Conservation (phyloP, 2,329 filamentous ascomycete genomes). For the Pleomassaria siparia region DNA sequence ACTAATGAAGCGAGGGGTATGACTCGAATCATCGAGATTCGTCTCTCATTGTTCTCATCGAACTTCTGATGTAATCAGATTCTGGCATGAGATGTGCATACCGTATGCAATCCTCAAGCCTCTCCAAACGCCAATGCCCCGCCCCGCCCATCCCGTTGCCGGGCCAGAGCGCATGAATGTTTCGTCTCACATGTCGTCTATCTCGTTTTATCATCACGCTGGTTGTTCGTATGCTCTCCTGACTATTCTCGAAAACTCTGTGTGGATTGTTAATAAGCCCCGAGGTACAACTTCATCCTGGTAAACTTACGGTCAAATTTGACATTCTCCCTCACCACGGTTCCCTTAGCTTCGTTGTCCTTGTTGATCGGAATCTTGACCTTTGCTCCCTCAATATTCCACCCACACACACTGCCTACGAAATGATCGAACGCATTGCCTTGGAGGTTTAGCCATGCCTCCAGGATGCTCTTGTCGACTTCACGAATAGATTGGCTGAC, state of each 20-base stretch:
- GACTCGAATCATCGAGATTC: neutral
- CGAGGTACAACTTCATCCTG: neutral
- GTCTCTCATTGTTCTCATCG: neutral
- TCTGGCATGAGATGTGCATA: constrained; percentile 1
- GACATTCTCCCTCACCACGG: constrained; percentile 93
- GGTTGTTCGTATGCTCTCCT: constrained; percentile 42
- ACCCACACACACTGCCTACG: constrained; percentile 66
- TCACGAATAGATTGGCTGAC: constrained; percentile 84
- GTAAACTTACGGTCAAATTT: constrained; percentile 69
- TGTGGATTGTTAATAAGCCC: constrained; percentile 13
- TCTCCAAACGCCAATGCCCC: constrained; percentile 6
- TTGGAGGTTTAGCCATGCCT: constrained; percentile 52
- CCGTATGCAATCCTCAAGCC: constrained; percentile 4
- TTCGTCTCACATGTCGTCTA: constrained; percentile 4
- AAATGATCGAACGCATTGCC: constrained; percentile 54
- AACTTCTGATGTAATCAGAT: neutral
- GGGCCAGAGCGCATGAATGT: constrained; percentile 1
- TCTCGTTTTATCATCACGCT: constrained; percentile 31
- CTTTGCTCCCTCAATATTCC: constrained; percentile 68
- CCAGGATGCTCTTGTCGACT: constrained; percentile 55
- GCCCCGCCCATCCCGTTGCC: constrained; percentile 2
- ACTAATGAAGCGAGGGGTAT: neutral
- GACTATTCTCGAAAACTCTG: constrained; percentile 41
- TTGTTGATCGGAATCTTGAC: constrained; percentile 87
- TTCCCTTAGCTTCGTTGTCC: constrained; percentile 87